Evolutionary conservation across 331 rosid species (phyloP), one percentile per base, ranked within the genome.

Genomic region (Dryas integrifolia): DNA sequence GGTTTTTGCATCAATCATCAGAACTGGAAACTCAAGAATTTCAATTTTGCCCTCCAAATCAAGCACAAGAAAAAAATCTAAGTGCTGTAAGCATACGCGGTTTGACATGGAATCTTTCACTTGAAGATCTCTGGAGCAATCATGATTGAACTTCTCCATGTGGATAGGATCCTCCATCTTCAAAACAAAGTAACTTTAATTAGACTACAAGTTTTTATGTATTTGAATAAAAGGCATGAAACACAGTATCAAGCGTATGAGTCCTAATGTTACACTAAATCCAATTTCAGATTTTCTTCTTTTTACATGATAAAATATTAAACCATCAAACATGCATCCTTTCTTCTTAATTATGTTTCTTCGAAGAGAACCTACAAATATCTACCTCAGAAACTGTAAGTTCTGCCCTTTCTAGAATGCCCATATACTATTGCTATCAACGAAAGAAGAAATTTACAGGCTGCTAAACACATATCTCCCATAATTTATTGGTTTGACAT

Each of bases 21-120:
- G 84, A 79, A 93, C 92, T 5, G 97, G 98, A 78, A 91, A 93
- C 88, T 93, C 98, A 50, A 93, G 96, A 81, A 93, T 93, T 85
- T 93, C 97, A 81, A 93, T 85, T 72, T 79, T 91, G 43, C 98
- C 98, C 92, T 93, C 98, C 77, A 93, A 89, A 89, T 93, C 98
- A 82, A 93, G 92, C 78, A 93, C 97, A 47, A 91, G 96, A 83
- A 93, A 91, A 81, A 66, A 93, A 78, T 91, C 98, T 9, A 83
- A 56, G 63, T 86, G 80, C 73, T 91, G 98, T 53, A 89, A 9
- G 80, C 58, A 38, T 41, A 82, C 64, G 66, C 51, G 67, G 73
- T 78, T 83, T 68, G 80, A 81, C 53, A 73, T 80, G 65, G 85
- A 71, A 58, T 53, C 38, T 55, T 79, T 83, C 65, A 84, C 87